Base-by-base conservation (phyloP, 2,329 filamentous ascomycete species). In the Juglanconis sp. region DNA sequence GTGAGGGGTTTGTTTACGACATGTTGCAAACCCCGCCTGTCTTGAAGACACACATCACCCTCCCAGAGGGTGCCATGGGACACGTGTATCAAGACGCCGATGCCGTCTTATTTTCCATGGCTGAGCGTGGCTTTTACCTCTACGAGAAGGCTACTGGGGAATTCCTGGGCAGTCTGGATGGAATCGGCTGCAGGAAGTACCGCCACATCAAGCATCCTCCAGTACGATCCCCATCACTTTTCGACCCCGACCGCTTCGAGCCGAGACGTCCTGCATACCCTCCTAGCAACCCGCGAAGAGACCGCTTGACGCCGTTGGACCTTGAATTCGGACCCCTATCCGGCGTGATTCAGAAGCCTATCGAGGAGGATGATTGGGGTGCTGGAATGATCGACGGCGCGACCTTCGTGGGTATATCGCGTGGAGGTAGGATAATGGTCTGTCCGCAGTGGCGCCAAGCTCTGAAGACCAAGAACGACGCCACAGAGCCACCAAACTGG, bases 1-100 rank as follows among this genome's bases (percentile, higher is more conserved):
- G 75, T 3, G 68, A 73, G 36, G 77, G 76, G 1, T 79, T 77
- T 64, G 76, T 80, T 1, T 80, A 79, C 61, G 75, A 79, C 57
- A 72, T 79, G 32, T 50, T 53, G 4, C 63, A 71, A 35, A 68
- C 68, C 2, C 70, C 72, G 9, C 75, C 76, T 0, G 63, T 38
- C 6, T 62, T 74, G 60, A 70, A 63, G 5, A 77, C 69, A 1
- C 68, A 71, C 9, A 57, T 79, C 35, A 63, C 69, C 4, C 79
- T 80, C 30, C 73, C 74, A 49, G 47, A 69, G 3, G 75, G 72
- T 6, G 77, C 76, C 0, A 70, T 79, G 3, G 77, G 77, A 1
- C 77, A 80, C 65, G 66, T 79, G 0, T 74, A 78, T 61, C 78
- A 80, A 62, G 70, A 71, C 48, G 61, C 68, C 8, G 71, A 76